Conservation (phyloP, 1,139 yeast species). For the Yamadazyma membranifaciens region DNA sequence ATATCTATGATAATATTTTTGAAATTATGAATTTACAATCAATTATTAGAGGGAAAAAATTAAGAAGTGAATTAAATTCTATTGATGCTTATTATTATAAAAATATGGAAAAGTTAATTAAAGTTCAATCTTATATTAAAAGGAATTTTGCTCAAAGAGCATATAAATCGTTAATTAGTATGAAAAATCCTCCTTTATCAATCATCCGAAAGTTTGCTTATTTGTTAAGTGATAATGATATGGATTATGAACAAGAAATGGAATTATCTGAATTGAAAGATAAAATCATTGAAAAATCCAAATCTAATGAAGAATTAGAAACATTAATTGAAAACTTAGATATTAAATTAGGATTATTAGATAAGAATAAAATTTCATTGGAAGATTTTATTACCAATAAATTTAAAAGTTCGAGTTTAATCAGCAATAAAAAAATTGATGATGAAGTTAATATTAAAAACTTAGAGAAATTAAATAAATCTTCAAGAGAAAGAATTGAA, state of each 20-base stretch:
- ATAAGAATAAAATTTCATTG: constrained; percentile 74
- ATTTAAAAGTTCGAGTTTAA: constrained; percentile 24
- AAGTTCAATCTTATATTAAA: constrained; percentile 72
- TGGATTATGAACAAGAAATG: constrained; percentile 75
- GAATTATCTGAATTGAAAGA: constrained; percentile 69
- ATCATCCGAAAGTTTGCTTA: constrained; percentile 78
- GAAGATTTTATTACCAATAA: constrained; percentile 69
- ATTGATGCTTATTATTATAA: constrained; percentile 52
- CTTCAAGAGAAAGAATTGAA: constrained; percentile 48
- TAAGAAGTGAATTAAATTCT: constrained; percentile 34
- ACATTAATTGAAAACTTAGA: constrained; percentile 77
- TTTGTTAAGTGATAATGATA: constrained; percentile 70
- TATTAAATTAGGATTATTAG: constrained; percentile 72
- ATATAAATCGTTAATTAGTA: constrained; percentile 66
- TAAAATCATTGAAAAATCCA: constrained; percentile 60
- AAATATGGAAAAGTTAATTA: constrained; percentile 58
- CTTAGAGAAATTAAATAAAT: constrained; percentile 33
- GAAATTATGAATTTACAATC: constrained; percentile 50
- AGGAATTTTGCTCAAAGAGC: constrained; percentile 71
- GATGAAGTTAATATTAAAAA: constrained; percentile 19
- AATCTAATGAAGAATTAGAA: constrained; percentile 66
- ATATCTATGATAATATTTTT: constrained; percentile 44
- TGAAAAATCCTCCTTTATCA: constrained; percentile 72
- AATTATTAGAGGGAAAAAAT: constrained; percentile 41
- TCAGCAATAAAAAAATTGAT: constrained; percentile 18